Evolutionary conservation across 768 basidiomycete species (phyloP), one percentile per base, ranked within the genome.

Genomic region (Podaxis pistillaris): DNA sequence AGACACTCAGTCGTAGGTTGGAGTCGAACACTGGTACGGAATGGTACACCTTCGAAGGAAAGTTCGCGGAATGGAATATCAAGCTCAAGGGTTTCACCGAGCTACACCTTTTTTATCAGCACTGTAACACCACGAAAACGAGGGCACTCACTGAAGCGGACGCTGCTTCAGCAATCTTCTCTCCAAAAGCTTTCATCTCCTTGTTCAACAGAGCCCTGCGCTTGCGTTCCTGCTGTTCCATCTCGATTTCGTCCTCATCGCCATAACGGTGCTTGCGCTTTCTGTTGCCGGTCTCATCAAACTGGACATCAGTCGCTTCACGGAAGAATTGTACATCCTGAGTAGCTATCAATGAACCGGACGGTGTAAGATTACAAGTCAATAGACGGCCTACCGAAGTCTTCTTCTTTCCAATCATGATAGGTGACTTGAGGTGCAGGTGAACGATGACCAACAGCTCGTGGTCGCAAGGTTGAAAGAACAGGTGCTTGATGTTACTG

Each of bases 341-440:
- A 26, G 46, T 47, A 19, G 47, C 36, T 19, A 12, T 63, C 62
- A 62, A 56, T 46, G 28, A 64, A 37, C 36, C 22, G 26, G 26
- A 7, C 15, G 22, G 7, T 47, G 15, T 17, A 28, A 58, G 53
- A 17, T 17, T 66, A 60, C 53, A 36, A 36, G 55, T 46, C 62
- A 49, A 26, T 22, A 49, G 56, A 47, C 2, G 6, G 79, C 88
- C 56, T 69, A 95, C 94, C 69, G 92, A 93, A 22, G 97, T 88
- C 75, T 98, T 99, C 79, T 95, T 97, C 81, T 98, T 98, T 64
- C 97, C 96, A 67, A 99, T 93, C 85, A 98, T 96, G 73, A 99
- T 98, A 0, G 97, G 97, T 0, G 94, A 86, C 75, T 86, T 97
- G 56, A 99, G 82, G 73, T 98, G 93, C 56, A 97, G 76, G 72